Percentiles rank a stretch among this genome's conserved stretches.
Conservation (phyloP, 2,329 filamentous ascomycete species). For the Tricladium varicosporioides region DNA sequence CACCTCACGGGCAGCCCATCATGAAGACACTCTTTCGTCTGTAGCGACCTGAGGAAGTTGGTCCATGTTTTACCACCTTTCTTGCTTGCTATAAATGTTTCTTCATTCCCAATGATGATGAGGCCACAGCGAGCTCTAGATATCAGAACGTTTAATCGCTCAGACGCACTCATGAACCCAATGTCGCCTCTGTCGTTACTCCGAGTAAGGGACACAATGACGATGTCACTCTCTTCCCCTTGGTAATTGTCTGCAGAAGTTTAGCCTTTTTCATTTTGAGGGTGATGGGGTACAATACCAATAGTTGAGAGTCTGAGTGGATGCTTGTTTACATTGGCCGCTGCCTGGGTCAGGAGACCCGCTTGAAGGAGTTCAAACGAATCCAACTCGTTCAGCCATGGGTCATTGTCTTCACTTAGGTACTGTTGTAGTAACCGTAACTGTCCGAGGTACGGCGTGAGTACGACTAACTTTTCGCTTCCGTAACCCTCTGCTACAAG, state of each 20-base stretch:
- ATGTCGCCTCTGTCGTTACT: constrained; percentile 58
- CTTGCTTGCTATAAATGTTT: constrained; percentile 58
- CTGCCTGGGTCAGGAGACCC: constrained; percentile 10
- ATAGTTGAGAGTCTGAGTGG: not conserved
- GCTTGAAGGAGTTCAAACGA: constrained; percentile 25
- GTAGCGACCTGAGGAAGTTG: constrained; percentile 54
- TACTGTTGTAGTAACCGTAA: constrained; percentile 36
- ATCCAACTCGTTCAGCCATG: constrained; percentile 33
- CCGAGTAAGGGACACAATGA: constrained; percentile 68
- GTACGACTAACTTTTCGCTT: constrained; percentile 59
- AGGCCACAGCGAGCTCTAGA: constrained; percentile 67
- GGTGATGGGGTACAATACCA: constrained; percentile 27
- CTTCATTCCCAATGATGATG: constrained; percentile 65
- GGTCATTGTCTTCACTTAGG: constrained; percentile 29
- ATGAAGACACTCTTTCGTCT: constrained; percentile 47
- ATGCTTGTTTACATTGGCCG: not conserved
- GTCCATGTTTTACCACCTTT: constrained; percentile 57
- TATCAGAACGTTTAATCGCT: constrained; percentile 68
- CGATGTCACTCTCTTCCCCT: constrained; percentile 63
- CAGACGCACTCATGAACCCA: constrained; percentile 65
- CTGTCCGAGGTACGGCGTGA: constrained; percentile 65
- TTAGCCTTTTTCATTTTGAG: no score
- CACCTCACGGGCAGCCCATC: constrained; percentile 60
- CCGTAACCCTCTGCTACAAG: constrained; percentile 44
- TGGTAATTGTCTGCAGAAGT: constrained; percentile 70